Evolutionary conservation across 108 stramenopile species (phyloP).

Genomic region (Nitzschia sp.): DNA sequence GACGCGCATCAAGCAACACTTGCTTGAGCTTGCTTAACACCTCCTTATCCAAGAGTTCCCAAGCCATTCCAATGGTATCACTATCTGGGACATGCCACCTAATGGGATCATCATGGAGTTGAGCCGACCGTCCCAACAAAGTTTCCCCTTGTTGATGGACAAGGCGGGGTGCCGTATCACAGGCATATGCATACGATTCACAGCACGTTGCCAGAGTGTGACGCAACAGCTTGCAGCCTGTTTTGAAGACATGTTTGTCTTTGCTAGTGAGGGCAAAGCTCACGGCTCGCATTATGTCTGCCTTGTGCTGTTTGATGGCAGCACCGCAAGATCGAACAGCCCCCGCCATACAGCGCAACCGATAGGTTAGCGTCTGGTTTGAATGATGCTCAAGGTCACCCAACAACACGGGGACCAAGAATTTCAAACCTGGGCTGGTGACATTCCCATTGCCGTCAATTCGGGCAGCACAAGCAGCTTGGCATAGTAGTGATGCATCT

Average conservation of each 20-base stretch:
- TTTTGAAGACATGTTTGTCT: constrained; percentile 80
- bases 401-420: constrained; percentile 63
- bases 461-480: constrained; percentile 68
- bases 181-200: constrained; percentile 66
- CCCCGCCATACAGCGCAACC: constrained; percentile 77
- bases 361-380: constrained; percentile 71
- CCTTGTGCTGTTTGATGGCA: constrained; percentile 52
- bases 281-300: constrained; percentile 52
- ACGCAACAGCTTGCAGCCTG: constrained; percentile 84
- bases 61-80: constrained; percentile 70
- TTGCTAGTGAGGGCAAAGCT: constrained; percentile 58
- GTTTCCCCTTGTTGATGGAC: constrained; percentile 9
- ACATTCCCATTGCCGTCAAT: constrained; percentile 9
- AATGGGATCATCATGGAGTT: constrained; percentile 50
- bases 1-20: constrained; percentile 17
- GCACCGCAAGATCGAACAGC: constrained; percentile 69
- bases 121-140: constrained; percentile 46
- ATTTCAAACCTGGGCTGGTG: constrained; percentile 73
- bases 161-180: constrained; percentile 32
- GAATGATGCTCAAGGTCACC: constrained; percentile 68
- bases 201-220: constrained; percentile 77
- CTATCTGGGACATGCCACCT: constrained; percentile 73
- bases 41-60: constrained; percentile 44
- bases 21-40: constrained; percentile 29
- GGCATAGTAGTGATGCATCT: constrained; percentile 73